These are phyloP conservation scores for Chlamydomonas sphaeroides DNA, from an alignment of 139 green algal genomes.

Conservation along the genomic window DNA sequence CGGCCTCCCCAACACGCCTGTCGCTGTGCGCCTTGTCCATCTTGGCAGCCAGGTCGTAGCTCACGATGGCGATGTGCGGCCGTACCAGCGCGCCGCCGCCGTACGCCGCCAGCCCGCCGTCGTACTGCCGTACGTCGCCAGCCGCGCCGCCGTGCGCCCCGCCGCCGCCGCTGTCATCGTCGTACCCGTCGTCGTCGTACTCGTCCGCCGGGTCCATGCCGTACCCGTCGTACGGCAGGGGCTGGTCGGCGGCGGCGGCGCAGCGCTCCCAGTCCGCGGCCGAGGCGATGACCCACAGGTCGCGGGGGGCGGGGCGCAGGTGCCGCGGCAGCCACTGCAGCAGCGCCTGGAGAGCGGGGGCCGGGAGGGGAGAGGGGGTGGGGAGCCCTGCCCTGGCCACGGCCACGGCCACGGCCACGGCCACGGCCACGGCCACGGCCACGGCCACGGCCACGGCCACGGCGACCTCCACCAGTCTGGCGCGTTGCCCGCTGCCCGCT, in stretches of 20 bases:
- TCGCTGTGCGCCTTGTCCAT: background rate
- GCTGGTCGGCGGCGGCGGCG: background rate
- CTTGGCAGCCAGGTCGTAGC: constrained; percentile 14
- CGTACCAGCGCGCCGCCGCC: background rate
- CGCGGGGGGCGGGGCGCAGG: constrained; percentile 9
- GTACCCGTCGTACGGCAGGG: too few species aligned
- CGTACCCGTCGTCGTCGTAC: background rate
- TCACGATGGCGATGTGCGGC: constrained; percentile 10
- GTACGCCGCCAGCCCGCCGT: too few species aligned
- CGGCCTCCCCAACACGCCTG: background rate
- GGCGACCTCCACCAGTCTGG: too few species aligned
- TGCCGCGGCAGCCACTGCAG: constrained; percentile 33
- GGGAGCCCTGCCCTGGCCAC: too few species aligned
- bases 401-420: too few species aligned
- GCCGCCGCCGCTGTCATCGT: background rate
- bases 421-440: too few species aligned
- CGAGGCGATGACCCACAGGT: constrained; percentile 37
- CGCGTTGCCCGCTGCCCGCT: too few species aligned
- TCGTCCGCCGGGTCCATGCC: background rate
- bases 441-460: too few species aligned
- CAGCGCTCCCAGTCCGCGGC: background rate
- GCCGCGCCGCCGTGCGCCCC: too few species aligned
- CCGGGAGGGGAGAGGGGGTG: background rate
- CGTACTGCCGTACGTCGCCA: too few species aligned
- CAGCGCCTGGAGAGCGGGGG: background rate